Base-by-base conservation (phyloP, 495 filamentous ascomycete species). In the Lepidopterella palustris region DNA sequence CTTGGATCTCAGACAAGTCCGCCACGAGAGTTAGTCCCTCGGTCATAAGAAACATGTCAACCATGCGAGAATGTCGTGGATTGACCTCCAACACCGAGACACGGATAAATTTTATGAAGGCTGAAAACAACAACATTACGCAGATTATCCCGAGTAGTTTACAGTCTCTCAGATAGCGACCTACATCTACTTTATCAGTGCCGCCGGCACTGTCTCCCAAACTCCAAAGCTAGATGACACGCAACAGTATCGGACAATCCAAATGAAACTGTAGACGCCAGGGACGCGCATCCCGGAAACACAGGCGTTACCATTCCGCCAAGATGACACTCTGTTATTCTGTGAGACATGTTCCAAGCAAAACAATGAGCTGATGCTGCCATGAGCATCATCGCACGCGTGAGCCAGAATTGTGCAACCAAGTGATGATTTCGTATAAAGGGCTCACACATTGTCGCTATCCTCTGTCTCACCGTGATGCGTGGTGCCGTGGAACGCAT, bases 401-500 rank as follows among this genome's bases (percentile, higher is more conserved):
- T 42, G 35, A 10, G 13, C 35, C 2, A n/a, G n/a, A n/a, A 11
- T 42, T 18, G 35, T 42, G 9, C 2, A 10, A 42, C 35, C 13
- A 42, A 13, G 35, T 10, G 18, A 42, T 13, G 35, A 13, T 42
- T 11, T 2, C 18, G 2, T 42, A 42, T 3, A 18, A 42, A 10
- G 9, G 3, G 3, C 4, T 8, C 53, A 55, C 28, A 9, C 50
- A 23, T 59, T 63, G 18, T 59, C 56, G 20, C 55, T 55, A 45
- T 62, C 60, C n/a, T 42, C 35, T 42, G 35, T 42, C 78, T 77
- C 66, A 78, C 77, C 60, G 15, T 63, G 55, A 57, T 60, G 61
- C 42, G 40, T 56, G 31, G 81, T 82, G 23, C 77, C 80, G 56
- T 83, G 81, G 70, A 84, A 81, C 1, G 83, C 81, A 55, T 85